Percentiles rank a stretch among this genome's conserved stretches.
These are phyloP conservation scores for Blastobotrys elegans DNA, from an alignment of 1,139 yeast species.

Conservation along the genomic window DNA sequence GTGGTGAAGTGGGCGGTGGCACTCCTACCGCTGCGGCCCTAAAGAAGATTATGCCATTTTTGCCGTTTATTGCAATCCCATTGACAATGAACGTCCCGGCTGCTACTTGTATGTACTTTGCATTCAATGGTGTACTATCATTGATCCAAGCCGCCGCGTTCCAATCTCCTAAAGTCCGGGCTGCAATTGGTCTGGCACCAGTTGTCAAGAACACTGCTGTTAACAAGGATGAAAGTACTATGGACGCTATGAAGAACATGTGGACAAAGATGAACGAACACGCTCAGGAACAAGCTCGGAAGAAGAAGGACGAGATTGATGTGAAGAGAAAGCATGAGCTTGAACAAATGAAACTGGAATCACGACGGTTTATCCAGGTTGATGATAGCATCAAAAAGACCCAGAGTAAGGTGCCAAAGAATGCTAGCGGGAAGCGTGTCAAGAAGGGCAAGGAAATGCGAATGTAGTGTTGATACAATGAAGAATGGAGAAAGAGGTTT, in stretches of 20 bases:
- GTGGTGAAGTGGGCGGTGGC: conserved; percentile 78
- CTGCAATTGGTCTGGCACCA: conserved; percentile 58
- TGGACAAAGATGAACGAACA: conserved; percentile 50
- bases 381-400: conserved; percentile 17
- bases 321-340: conserved; percentile 29
- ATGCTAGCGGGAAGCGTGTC: conserved; percentile 18
- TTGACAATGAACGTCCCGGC: conserved; percentile 84
- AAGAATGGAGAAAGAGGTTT: too few relatives aligned
- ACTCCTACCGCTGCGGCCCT: conserved; percentile 64
- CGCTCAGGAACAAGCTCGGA: conserved; percentile 50
- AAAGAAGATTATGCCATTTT: conserved; percentile 63
- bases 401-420: conserved; percentile 8
- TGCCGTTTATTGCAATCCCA: conserved; percentile 79
- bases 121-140: conserved; percentile 72
- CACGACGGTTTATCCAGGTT: conserved; percentile 19
- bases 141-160: conserved; percentile 65
- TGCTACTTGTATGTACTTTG: conserved; percentile 79
- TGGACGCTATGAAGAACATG: conserved; percentile 39
- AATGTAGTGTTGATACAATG: too few relatives aligned
- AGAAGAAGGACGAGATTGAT: conserved; percentile 32
- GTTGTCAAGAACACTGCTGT: conserved; percentile 47
- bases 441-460: conserved; percentile 19
- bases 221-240: conserved; percentile 37
- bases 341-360: conserved; percentile 21
- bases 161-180: conserved; percentile 56